Conservation (phyloP, 2,329 filamentous ascomycete genomes). For the Fonsecaea pedrosoi region DNA sequence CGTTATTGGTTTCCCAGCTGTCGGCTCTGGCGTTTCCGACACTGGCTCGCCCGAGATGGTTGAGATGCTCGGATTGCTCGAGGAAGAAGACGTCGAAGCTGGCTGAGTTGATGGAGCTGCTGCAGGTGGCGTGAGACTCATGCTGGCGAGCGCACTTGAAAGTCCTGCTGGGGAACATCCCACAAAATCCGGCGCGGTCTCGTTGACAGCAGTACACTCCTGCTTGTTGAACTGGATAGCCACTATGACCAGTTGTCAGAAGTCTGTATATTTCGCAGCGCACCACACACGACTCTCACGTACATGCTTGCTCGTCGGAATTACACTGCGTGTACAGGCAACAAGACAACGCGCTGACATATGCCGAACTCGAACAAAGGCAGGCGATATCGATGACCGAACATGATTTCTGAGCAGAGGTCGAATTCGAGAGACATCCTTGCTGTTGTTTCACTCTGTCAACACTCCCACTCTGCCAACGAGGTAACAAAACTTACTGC, state of each 20-base stretch:
- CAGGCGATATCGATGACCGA: constrained; percentile 40
- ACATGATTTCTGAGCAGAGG: constrained; percentile 36
- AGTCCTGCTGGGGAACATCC: constrained; percentile 40
- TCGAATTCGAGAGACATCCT: constrained; percentile 40
- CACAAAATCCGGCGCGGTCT: constrained; percentile 41
- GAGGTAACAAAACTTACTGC: constrained; percentile 31
- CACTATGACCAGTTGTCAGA: constrained; percentile 24
- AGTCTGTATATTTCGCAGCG: not conserved
- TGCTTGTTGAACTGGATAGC: constrained; percentile 42
- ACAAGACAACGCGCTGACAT: constrained; percentile 41
- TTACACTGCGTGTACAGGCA: constrained; percentile 39
- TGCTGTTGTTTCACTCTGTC: constrained; percentile 29
- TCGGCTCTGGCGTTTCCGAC: constrained; percentile 16
- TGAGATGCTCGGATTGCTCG: constrained; percentile 20
- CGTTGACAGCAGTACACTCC: constrained; percentile 39
- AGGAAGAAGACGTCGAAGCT: constrained; percentile 23
- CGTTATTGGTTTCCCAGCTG: constrained; percentile 24
- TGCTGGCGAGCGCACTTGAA: constrained; percentile 32
- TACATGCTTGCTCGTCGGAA: constrained; percentile 38
- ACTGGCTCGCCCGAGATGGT: constrained; percentile 36
- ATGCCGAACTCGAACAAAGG: constrained; percentile 37
- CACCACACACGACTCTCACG: constrained; percentile 8
- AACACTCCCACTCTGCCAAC: constrained; percentile 10
- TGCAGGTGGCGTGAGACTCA: constrained; percentile 20
- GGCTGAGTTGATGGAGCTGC: constrained; percentile 21